phyloP scores from a whole-genome alignment of 2,329 filamentous ascomycete genomes.

The Alternaria sp. region DNA sequence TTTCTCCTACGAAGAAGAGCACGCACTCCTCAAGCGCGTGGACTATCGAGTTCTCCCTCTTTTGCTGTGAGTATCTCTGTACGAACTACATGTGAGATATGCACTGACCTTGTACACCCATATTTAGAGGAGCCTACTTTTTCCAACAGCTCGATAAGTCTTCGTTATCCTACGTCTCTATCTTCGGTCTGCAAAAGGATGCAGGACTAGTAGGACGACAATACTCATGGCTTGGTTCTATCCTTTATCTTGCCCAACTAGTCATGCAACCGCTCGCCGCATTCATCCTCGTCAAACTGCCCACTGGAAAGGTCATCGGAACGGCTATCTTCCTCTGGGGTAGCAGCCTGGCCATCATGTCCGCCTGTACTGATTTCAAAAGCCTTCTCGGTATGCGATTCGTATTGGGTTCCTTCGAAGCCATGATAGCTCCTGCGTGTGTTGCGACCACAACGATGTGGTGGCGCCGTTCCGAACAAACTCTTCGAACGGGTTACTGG shows the following conservation, averaged over 20 bases:
- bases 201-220: conserved; percentile 58
- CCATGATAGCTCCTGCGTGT: conserved; percentile 58
- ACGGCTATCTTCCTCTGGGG: conserved; percentile 60
- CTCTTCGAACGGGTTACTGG: conserved; percentile 63
- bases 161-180: conserved; percentile 54
- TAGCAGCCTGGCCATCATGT: conserved; percentile 63
- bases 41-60: conserved; percentile 61
- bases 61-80: conserved; percentile 52
- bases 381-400: conserved; percentile 51
- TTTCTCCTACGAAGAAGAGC: conserved; percentile 62
- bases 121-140: conserved; percentile 62
- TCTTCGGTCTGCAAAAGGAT: conserved; percentile 60
- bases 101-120: background rate
- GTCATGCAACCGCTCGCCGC: conserved; percentile 61
- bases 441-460: conserved; percentile 68
- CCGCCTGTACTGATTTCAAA: conserved; percentile 56
- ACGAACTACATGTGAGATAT: background rate
- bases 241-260: conserved; percentile 66
- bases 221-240: conserved; percentile 68
- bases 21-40: conserved; percentile 59
- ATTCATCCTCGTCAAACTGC: conserved; percentile 65
- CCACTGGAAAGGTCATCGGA: conserved; percentile 66
- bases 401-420: conserved; percentile 52
- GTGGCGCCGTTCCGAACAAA: conserved; percentile 67
- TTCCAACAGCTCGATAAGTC: conserved; percentile 65